Evolutionary conservation across 768 basidiomycete genomes (phyloP).

Genomic region (Amanita brunnescens): DNA sequence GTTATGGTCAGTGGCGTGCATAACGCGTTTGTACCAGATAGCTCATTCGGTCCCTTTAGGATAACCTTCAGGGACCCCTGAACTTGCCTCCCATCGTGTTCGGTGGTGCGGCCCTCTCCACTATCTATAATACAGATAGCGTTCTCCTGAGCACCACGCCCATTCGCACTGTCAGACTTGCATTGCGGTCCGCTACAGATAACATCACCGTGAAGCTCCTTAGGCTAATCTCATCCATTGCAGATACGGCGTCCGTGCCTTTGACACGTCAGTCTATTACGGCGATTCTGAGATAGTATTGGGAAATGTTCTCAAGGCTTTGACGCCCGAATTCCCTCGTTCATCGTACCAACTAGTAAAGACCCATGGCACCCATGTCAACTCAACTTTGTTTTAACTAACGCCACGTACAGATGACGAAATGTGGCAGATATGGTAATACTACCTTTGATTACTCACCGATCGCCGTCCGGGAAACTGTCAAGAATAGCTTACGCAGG

Average conservation of each 20-base stretch:
- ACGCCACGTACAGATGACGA: conserved; percentile 54
- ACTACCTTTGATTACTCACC: conserved; percentile 71
- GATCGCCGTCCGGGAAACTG: conserved; percentile 51
- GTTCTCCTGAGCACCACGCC: conserved; percentile 49
- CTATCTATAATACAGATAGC: conserved; percentile 55
- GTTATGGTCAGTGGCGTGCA: conserved; percentile 27
- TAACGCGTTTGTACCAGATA: background rate
- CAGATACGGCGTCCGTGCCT: conserved; percentile 74
- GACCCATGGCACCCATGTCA: conserved; percentile 2
- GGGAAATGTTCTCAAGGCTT: conserved; percentile 51
- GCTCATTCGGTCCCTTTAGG: conserved; percentile 14
- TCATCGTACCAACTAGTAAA: conserved; percentile 66
- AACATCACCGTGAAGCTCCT: conserved; percentile 4
- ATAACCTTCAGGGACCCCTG: conserved; percentile 25
- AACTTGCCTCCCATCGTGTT: conserved; percentile 47
- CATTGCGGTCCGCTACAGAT: conserved; percentile 48
- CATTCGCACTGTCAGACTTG: conserved; percentile 60
- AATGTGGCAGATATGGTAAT: conserved; percentile 72
- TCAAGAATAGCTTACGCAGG: conserved; percentile 57
- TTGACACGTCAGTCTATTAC: conserved; percentile 81
- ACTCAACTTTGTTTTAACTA: background rate
- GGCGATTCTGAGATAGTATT: conserved; percentile 73
- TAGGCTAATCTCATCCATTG: conserved; percentile 1
- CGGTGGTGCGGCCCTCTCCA: conserved; percentile 65
- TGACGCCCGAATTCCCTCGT: conserved; percentile 67